Base-by-base conservation (phyloP, 768 basidiomycete species). In the Zangia roseola region DNA sequence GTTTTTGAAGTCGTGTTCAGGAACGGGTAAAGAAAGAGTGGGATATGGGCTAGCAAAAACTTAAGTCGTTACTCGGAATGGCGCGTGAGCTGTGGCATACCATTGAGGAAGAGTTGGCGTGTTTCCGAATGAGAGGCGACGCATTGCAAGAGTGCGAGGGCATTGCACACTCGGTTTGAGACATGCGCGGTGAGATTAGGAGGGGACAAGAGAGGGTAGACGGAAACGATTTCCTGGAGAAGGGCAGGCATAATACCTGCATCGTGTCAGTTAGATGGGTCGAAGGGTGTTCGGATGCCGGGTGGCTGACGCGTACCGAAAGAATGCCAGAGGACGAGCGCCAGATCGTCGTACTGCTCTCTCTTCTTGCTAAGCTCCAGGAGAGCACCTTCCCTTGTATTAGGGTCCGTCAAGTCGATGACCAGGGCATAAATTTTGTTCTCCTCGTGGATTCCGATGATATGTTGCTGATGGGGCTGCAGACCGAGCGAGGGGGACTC, bases 1-100 rank as follows among this genome's bases (percentile, higher is more conserved):
- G 95, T 98, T 78, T 99, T 99, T 47, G 91, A 93, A 12, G 94
- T 99, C 6, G 95, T 99, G 70, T 99, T 99, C 59, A 99, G 77
- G 74, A 99, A 99, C 17, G 95, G 95, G 71, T 99, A 99, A 60
- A 99, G 78, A 69, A 81, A 81, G 52, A 99, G 82, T 34, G 95
- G 95, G 65, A 99, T 94, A 70, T 98, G 97, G 23, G 95, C 95
- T 92, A 59, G 20, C 30, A n/a, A 16, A n/a, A 31, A 24, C 6
- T 24, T 55, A 12, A 53, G 50, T 39, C 16, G 16, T 30, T 12
- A 16, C 19, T 14, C 21, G 9, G 5, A 33, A 31, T 23, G 33
- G 33, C 5, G 33, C 17, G 9, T 8, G 21, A 19, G 17, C 5
- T 40, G 9, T 2, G 10, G 47, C 78, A 45, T 49, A 94, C 94